phyloP scores from a whole-genome alignment of 768 basidiomycete species.

The Tubosaeta sp. region DNA sequence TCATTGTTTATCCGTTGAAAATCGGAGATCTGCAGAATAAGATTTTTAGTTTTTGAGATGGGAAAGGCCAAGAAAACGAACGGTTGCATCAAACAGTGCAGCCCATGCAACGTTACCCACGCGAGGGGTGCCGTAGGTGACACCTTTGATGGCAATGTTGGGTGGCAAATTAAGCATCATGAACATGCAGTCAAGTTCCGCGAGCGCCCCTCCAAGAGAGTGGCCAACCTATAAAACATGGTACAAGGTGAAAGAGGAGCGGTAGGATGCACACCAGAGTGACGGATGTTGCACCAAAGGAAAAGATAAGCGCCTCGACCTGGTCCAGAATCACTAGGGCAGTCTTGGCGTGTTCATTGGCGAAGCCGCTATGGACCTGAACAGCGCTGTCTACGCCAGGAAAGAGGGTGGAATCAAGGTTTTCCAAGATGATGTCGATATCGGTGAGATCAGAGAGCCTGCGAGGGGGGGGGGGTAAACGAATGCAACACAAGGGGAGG shows the following conservation, averaged over 20 bases:
- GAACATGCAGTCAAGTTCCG: conserved; percentile 48
- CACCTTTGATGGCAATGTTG: conserved; percentile 28
- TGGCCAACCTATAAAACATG: conserved; percentile 37
- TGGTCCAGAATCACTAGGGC: conserved; percentile 42
- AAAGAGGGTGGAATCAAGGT: conserved; percentile 46
- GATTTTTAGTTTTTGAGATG: neutral
- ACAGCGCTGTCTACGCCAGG: conserved; percentile 46
- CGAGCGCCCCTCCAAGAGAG: conserved; percentile 51
- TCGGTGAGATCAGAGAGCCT: conserved; percentile 54
- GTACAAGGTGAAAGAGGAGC: neutral
- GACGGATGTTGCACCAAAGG: conserved; percentile 37
- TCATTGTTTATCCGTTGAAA: conserved; percentile 28
- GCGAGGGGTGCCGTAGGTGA: conserved; percentile 30
- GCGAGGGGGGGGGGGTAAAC: conserved; percentile 1
- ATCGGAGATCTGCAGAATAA: conserved; percentile 16
- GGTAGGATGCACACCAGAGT: conserved; percentile 32
- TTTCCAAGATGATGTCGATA: conserved; percentile 35
- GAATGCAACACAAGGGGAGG: neutral
- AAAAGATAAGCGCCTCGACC: conserved; percentile 37
- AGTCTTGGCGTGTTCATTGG: conserved; percentile 45
- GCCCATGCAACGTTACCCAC: conserved; percentile 30
- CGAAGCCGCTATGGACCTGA: conserved; percentile 52
- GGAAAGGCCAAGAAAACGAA: conserved; percentile 6
- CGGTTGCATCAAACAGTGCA: conserved; percentile 23
- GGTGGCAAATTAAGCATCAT: conserved; percentile 46